Evolutionary conservation across 371 early-diverging fungal genomes (phyloP), one percentile per base, ranked within the genome.

Genomic region (Mortierella sp.): DNA sequence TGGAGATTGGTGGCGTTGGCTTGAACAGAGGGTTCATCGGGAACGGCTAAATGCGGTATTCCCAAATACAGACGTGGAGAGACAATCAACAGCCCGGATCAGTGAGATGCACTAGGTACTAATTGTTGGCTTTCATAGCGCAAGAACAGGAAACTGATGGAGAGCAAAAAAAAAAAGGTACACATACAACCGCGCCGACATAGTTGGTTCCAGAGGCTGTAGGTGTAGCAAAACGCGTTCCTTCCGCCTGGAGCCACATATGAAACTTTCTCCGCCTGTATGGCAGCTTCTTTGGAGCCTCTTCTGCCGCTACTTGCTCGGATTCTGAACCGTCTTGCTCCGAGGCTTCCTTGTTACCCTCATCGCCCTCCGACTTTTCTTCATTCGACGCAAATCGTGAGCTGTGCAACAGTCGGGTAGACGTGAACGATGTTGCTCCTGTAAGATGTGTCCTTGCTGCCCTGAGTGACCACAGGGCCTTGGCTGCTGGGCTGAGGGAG

Each of bases 11-110:
- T 34, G 93, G 82, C 70, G 83, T 80, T 21, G 95, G 94, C 60
- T 84, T 85, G 83, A 95, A 96, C 56, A 83, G 77, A 34, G 94
- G 95, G 68, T 96, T 96, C 84, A 93, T 86, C 8, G 96, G 96
- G 82, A 96, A 96, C 22, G 96, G 96, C 83, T 91, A 80, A 27
- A 19, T 12, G 13, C n/a, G 5, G 44, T 5, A 19, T 17, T 44
- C 5, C n/a, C 44, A 44, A n/a, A n/a, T n/a, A n/a, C n/a, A n/a
- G n/a, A n/a, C n/a, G n/a, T n/a, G n/a, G n/a, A n/a, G n/a, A n/a
- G n/a, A n/a, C n/a, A n/a, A n/a, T n/a, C n/a, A n/a, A n/a, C n/a
- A n/a, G n/a, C n/a, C n/a, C n/a, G n/a, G n/a, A n/a, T n/a, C n/a
- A n/a, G n/a, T n/a, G n/a, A n/a, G n/a, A n/a, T n/a, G n/a, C n/a